phyloP scores from a whole-genome alignment of 2,329 filamentous ascomycete genomes.

The Xylariaceae sp. region DNA sequence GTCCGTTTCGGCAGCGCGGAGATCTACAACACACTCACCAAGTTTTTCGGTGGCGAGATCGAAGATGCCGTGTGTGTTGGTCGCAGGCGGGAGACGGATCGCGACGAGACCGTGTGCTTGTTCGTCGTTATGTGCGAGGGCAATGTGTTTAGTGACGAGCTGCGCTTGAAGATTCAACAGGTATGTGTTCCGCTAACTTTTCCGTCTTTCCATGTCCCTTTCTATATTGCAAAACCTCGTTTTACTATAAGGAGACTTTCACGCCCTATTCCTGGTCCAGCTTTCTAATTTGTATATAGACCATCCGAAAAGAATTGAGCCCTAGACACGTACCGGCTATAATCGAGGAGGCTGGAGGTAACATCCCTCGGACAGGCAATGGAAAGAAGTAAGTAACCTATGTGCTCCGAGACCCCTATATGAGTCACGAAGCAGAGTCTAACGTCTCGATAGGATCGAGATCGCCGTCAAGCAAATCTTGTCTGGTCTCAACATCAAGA shows the following conservation, averaged over 20 bases:
- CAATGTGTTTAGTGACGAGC: conserved; percentile 50
- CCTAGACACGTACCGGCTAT: conserved; percentile 83
- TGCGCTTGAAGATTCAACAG: conserved; percentile 60
- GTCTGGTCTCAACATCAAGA: conserved; percentile 79
- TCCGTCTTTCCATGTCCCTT: background rate
- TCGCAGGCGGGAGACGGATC: conserved; percentile 62
- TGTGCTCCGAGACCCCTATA: no score
- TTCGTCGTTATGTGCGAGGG: conserved; percentile 73
- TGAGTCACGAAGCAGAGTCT: conserved; percentile 2
- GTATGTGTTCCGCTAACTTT: background rate
- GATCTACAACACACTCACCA: conserved; percentile 90
- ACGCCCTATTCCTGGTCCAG: background rate
- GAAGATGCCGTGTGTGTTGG: conserved; percentile 88
- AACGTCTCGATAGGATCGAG: conserved; percentile 61
- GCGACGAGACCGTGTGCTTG: conserved; percentile 80
- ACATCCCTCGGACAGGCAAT: conserved; percentile 88
- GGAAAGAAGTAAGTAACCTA: conserved; percentile 74
- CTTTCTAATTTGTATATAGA: conserved; percentile 20
- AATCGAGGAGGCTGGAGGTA: conserved; percentile 69
- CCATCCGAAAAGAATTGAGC: conserved; percentile 72
- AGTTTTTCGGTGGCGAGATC: conserved; percentile 71
- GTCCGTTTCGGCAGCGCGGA: conserved; percentile 91
- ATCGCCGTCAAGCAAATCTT: conserved; percentile 95
- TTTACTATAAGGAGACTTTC: no score
- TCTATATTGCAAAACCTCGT: background rate